Base-by-base conservation (phyloP, 345 rosid species). In the Murraya paniculata region DNA sequence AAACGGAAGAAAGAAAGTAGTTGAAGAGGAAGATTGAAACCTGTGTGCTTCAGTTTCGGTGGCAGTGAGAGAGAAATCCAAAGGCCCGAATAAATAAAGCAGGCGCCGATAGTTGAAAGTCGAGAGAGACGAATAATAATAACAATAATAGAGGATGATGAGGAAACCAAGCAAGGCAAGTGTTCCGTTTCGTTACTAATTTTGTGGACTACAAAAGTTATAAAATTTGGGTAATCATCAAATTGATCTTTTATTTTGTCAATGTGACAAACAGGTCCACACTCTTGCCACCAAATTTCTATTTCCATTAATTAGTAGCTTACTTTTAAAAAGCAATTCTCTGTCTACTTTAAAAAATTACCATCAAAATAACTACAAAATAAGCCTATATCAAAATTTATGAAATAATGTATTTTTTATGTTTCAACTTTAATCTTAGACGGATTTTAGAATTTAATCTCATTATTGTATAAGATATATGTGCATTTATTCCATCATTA, bases 1-100 rank as follows among this genome's bases (percentile, higher is more conserved):
- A 30, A 19, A 9, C 25, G 53, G 22, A 50, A 10, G 61, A 0
- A 73, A 7, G 19, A 0, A 59, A 5, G 35, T n/a, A 66, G 18
- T 38, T 6, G 71, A 53, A 56, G 74, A 65, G 41, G 50, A 45
- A 64, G 14, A 22, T 30, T 10, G 72, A 75, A 74, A 73, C 81
- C 81, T 69, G 62, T 11, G 58, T 19, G 24, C 57, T 56, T 74
- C 19, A 39, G 58, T 60, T 36, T 58, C 19, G 24, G 73, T 1
- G 41, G 58, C 0, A 69, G 31, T 33, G 36, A 71, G 66, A 71
- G 68, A 78, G 64, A 30, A 55, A 16, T 25, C 18, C 64, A 55
- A 55, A 35, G 68, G 66, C 66, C 73, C 31, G 38, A 11, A 74
- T 22, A 27, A 68, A 73, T 38, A 41, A 38, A 41, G 55, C 58